These are phyloP conservation scores for Akanthomyces dipterigenus DNA, from an alignment of 2,329 filamentous ascomycete genomes.

Conservation along the genomic window DNA sequence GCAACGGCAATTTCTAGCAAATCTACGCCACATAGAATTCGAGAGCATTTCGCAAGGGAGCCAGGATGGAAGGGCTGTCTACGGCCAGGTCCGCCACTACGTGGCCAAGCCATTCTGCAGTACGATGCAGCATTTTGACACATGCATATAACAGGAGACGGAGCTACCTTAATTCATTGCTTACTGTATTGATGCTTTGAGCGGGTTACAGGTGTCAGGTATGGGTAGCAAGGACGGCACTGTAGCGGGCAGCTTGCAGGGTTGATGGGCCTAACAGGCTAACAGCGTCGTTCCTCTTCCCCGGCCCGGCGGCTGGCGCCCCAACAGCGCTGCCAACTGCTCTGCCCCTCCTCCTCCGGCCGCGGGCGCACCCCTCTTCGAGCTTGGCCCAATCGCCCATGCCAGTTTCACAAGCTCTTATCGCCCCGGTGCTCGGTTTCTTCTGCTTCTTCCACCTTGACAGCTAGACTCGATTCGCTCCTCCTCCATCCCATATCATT, in stretches of 20 bases:
- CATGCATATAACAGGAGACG: not conserved
- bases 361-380: not conserved
- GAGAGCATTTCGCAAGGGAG: not conserved
- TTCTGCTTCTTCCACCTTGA: conserved; percentile 1
- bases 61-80: not conserved
- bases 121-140: not conserved
- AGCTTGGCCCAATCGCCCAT: conserved; percentile 6
- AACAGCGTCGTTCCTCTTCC: not conserved
- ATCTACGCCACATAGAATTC: too few species aligned
- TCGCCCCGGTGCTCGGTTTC: not conserved
- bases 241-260: not conserved
- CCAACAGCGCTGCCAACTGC: not conserved
- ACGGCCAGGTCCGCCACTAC: not conserved
- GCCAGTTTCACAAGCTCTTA: conserved; percentile 10
- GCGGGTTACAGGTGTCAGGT: too few species aligned
- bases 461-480: not conserved
- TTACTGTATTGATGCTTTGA: not conserved
- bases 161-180: not conserved
- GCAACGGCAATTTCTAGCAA: too few species aligned
- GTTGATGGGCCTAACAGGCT: not conserved
- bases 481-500: conserved; percentile 7
- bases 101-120: not conserved
- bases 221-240: not conserved
- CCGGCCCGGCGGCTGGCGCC: not conserved
- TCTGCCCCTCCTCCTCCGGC: conserved; percentile 2